phyloP scores from a whole-genome alignment of 1,139 yeast species.

The Suzukiozyma palmioleophila region DNA sequence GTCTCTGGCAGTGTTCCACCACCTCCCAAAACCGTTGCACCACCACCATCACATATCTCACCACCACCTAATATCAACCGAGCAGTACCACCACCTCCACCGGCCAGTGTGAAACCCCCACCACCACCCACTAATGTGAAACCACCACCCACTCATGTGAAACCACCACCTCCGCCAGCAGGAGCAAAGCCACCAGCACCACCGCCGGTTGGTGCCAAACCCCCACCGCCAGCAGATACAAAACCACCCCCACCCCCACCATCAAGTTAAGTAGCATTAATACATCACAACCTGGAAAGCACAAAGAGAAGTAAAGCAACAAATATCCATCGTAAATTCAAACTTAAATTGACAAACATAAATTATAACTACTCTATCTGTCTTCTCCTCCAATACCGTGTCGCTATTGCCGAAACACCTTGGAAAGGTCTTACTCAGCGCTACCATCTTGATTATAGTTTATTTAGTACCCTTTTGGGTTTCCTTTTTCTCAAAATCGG shows the following conservation, averaged over 20 bases:
- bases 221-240: constrained; percentile 23
- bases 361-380: too few relatives aligned
- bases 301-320: too few relatives aligned
- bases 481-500: too few relatives aligned
- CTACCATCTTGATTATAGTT: too few relatives aligned
- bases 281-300: not conserved
- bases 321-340: too few relatives aligned
- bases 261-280: not conserved
- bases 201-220: too few relatives aligned
- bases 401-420: too few relatives aligned
- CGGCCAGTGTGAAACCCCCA: constrained; percentile 14
- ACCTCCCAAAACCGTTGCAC: constrained; percentile 16
- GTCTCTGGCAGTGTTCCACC: constrained; percentile 13
- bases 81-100: constrained; percentile 23
- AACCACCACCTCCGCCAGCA: constrained; percentile 23
- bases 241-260: constrained; percentile 9
- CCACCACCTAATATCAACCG: constrained; percentile 36
- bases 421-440: too few relatives aligned
- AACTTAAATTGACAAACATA: too few relatives aligned
- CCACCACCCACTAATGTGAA: constrained; percentile 16
- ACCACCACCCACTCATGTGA: constrained; percentile 14
- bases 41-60: constrained; percentile 14
- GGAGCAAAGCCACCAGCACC: constrained; percentile 12
- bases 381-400: too few relatives aligned
- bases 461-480: too few relatives aligned